phyloP scores from a whole-genome alignment of 441 rosid genomes.

The Croton laevigatus region DNA sequence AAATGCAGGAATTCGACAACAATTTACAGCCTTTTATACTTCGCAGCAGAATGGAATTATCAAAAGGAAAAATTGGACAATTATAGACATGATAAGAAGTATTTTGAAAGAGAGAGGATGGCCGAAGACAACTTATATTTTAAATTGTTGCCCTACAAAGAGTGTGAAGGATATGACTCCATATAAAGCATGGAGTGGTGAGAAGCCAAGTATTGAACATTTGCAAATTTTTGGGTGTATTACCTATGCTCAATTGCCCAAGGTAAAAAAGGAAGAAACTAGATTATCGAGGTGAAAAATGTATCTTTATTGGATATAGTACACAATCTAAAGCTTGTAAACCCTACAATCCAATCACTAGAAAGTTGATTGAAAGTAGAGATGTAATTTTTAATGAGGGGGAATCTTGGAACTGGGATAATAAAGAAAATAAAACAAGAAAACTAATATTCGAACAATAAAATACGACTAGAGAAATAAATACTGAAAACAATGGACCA shows the following conservation, averaged over 20 bases:
- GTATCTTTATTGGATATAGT: not conserved
- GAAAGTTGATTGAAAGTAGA: not conserved
- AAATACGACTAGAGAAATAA: too few relatives aligned
- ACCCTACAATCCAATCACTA: not conserved
- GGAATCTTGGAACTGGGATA: not conserved
- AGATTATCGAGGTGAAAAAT: not conserved
- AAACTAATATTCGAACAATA: too few relatives aligned
- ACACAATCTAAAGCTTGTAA: not conserved
- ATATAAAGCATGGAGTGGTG: not conserved
- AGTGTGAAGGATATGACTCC: not conserved
- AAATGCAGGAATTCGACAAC: not conserved
- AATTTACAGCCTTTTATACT: not conserved
- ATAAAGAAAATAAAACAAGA: too few relatives aligned
- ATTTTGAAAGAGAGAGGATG: not conserved
- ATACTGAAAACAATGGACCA: too few relatives aligned
- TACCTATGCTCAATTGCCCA: not conserved
- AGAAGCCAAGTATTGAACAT: not conserved
- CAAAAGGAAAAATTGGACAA: too few relatives aligned
- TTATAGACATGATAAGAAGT: not conserved
- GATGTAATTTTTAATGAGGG: slow-evolving; percentile 7
- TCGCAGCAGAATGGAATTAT: not conserved
- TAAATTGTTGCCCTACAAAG: not conserved
- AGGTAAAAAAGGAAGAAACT: not conserved
- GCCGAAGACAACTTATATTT: not conserved
- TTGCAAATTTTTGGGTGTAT: not conserved